Evolutionary conservation across 441 rosid genomes (phyloP), one percentile per base, ranked within the genome.

Genomic region (Erodium texanum): DNA sequence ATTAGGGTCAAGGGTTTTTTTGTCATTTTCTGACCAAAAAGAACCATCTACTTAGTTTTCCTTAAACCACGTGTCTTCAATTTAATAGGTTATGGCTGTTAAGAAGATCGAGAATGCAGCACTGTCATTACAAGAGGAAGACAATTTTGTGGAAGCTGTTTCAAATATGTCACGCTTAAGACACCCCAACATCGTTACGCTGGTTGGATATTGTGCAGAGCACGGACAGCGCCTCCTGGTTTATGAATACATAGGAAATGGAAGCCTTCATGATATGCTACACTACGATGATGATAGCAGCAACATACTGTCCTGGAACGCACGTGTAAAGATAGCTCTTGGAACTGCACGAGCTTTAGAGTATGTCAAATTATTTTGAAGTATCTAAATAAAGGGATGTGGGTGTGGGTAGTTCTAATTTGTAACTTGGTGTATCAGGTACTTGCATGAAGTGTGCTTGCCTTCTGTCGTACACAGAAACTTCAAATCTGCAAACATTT

Each of bases 171-270:
- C 89, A 77, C 76, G 76, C 72, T 83, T 94, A 62, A 86, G 93
- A 68, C 97, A 95, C 62, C 90, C 88, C 38, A 86, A 92, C 72
- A 80, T 95, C 45, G 96, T 89, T 20, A 91, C 82, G 71, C 90
- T 95, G 63, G 80, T 84, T 83, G 99, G 99, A 62, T 95, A 87
- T 80, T 95, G 98, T 80, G 88, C 96, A 54, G 99, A 92, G 85
- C 96, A 92, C 69, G 92, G 84, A 36, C 89, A 92, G 75, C 85
- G 90, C 82, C 98, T 95, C 76, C 79, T 95, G 68, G 80, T 92
- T 64, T 90, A 83, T 23, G 97, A 95, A 78, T 92, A 89, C 66
- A 90, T 93, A 79, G 82, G 90, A 69, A 85, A 81, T 34, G 96
- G 99, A 61, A 82, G 95, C 0, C 74, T 95, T 68, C 97, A 90